phyloP scores from a whole-genome alignment of 2,329 filamentous ascomycete species.

The Aspergillus puulaauensis region DNA sequence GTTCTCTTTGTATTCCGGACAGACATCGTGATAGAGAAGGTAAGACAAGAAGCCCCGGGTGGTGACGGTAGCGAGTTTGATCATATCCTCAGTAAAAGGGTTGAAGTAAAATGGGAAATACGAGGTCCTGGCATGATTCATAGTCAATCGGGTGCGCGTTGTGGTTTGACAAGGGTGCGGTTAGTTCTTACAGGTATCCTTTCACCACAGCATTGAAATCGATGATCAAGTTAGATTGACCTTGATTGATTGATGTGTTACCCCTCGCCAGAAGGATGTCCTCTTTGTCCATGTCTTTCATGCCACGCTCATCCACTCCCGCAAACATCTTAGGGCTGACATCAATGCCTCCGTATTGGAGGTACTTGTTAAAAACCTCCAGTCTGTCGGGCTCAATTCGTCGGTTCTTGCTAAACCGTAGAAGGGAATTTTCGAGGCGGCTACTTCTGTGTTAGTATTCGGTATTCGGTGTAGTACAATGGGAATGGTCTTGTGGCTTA shows the following conservation, averaged over 20 bases:
- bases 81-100: slow-evolving; percentile 52
- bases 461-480: background rate
- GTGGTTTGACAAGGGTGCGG: background rate
- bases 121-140: slow-evolving; percentile 46
- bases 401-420: slow-evolving; percentile 74
- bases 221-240: slow-evolving; percentile 69
- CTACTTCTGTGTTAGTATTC: slow-evolving; percentile 42
- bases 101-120: slow-evolving; percentile 58
- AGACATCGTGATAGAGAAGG: slow-evolving; percentile 78
- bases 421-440: slow-evolving; percentile 81
- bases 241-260: slow-evolving; percentile 39
- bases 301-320: slow-evolving; percentile 60
- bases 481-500: slow-evolving; percentile 36
- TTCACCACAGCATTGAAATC: slow-evolving; percentile 78
- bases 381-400: slow-evolving; percentile 66
- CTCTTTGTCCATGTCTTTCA: slow-evolving; percentile 61
- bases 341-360: slow-evolving; percentile 80
- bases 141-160: slow-evolving; percentile 4
- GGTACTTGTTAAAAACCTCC: slow-evolving; percentile 73
- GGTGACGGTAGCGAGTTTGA: slow-evolving; percentile 64
- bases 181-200: slow-evolving; percentile 68
- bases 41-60: slow-evolving; percentile 89
- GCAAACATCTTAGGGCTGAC: slow-evolving; percentile 61
- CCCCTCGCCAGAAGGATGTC: slow-evolving; percentile 66
- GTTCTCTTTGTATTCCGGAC: slow-evolving; percentile 72